Base-by-base conservation (phyloP, 129 eudicot genomes). In the Centaurea solstitialis region DNA sequence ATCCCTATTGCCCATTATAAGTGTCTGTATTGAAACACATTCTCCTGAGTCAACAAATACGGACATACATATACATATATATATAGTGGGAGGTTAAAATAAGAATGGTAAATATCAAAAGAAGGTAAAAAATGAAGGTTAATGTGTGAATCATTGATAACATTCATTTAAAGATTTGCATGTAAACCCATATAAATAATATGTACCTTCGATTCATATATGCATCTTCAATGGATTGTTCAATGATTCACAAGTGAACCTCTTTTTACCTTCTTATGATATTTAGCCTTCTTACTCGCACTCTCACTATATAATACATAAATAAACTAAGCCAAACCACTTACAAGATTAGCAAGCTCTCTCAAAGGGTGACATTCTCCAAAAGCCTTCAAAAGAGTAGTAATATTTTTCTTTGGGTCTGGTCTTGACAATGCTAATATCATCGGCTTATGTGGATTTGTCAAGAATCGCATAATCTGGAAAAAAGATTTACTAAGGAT, bases 371-470 rank as follows among this genome's bases (percentile, higher is more conserved):
- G 94, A 77, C 98, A 94, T 87, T 94, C 98, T 85, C 98, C 98
- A 86, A 94, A 94, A 61, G 98, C 98, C 86, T 90, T 94, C 80
- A 94, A 75, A 67, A 94, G 93, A 7, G 97, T 94, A 43, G 98
- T 94, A 35, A 94, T 78, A 82, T 94, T 94, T 80, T 94, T 94
- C 79, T 94, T 94, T 12, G 98, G 98, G 78, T 94, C 97, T 5
- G 97, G 98, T 83, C 97, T 90, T 64, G 98, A 94, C 81, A 94
- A 87, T 2, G 98, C 97, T 74, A 94, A 80, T 80, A 94, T 91
- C 97, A 94, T 94, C 9, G 98, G 98, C 85, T 91, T 94, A 82
- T 91, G 98, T n/a, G 98, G 98, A 83, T 94, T 94, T 75, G 95
- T 90, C 88, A 94, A 80, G 77, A 94, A 94, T 21, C 93, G 93